Evolutionary conservation across 768 basidiomycete genomes (phyloP).

Genomic region (Pleurotus tuoliensis): DNA sequence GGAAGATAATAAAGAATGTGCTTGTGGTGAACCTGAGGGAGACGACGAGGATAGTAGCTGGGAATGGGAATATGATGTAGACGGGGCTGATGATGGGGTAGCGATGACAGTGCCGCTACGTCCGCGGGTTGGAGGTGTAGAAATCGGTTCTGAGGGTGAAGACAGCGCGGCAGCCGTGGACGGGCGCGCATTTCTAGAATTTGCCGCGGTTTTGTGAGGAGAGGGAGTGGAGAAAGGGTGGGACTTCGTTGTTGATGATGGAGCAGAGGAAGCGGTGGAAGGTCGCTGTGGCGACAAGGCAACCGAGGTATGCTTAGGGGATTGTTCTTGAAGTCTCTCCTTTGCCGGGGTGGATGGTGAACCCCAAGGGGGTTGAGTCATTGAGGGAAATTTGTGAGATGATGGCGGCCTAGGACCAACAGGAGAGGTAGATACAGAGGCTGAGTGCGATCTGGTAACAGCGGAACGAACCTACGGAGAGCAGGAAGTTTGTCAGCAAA

Average conservation of each 20-base stretch:
- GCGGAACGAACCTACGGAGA: neutral
- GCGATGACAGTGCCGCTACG: neutral
- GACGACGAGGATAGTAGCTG: neutral
- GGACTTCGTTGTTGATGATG: neutral
- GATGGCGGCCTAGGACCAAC: constrained; percentile 1
- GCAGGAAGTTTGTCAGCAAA: too few relatives aligned
- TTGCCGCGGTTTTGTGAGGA: neutral
- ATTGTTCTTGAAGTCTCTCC: neutral
- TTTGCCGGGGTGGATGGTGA: neutral
- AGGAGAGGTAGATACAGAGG: neutral
- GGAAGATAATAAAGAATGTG: neutral
- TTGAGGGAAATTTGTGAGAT: constrained; percentile 1
- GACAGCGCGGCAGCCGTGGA: neutral
- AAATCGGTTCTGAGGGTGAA: neutral
- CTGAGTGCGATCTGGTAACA: constrained; percentile 1
- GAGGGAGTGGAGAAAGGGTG: neutral
- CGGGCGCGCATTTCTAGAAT: neutral
- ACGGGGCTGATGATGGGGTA: neutral
- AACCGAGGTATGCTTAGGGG: neutral
- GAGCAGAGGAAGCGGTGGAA: neutral
- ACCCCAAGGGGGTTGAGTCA: neutral
- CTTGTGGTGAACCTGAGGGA: neutral
- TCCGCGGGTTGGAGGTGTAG: neutral
- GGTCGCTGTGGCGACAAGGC: neutral
- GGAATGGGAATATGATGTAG: neutral